phyloP scores from a whole-genome alignment of 768 basidiomycete species.

The Boletus barrowsii region DNA sequence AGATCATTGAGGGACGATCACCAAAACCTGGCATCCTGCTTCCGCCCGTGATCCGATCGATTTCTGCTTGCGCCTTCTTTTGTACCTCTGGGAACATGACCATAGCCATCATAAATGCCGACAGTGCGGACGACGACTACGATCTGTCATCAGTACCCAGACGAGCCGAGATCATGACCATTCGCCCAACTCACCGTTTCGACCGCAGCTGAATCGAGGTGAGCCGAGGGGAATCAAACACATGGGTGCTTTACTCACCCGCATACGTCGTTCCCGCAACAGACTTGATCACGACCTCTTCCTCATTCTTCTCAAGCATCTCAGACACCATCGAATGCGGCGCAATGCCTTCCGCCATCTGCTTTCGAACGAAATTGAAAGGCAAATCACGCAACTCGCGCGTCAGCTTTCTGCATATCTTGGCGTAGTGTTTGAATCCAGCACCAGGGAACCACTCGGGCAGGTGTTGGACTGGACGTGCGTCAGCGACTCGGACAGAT shows the following conservation, averaged over 20 bases:
- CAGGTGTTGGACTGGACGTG: constrained; percentile 18
- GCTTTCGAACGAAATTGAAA: constrained; percentile 17
- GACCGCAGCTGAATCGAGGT: constrained; percentile 13
- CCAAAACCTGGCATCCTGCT: constrained; percentile 16
- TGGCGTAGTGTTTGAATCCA: constrained; percentile 26
- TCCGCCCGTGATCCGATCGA: constrained; percentile 21
- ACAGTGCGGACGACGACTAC: constrained; percentile 23
- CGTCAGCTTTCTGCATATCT: constrained; percentile 14
- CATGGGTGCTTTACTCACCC: constrained; percentile 13
- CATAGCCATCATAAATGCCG: constrained; percentile 27
- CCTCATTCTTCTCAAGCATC: constrained; percentile 23
- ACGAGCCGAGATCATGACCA: neutral
- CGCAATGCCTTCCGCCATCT: constrained; percentile 17
- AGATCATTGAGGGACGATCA: constrained; percentile 23
- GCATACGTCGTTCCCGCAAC: constrained; percentile 31
- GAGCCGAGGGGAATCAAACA: neutral
- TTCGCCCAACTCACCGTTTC: constrained; percentile 15
- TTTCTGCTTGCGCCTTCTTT: constrained; percentile 26
- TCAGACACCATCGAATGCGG: constrained; percentile 21
- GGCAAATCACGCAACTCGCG: constrained; percentile 17
- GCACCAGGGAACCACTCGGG: constrained; percentile 33
- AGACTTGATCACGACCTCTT: constrained; percentile 28
- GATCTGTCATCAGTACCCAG: neutral
- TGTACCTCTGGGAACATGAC: constrained; percentile 23
- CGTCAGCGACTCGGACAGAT: neutral